Evolutionary conservation across 257 asterid species (phyloP).

Genomic region (Solanum dulcamara): DNA sequence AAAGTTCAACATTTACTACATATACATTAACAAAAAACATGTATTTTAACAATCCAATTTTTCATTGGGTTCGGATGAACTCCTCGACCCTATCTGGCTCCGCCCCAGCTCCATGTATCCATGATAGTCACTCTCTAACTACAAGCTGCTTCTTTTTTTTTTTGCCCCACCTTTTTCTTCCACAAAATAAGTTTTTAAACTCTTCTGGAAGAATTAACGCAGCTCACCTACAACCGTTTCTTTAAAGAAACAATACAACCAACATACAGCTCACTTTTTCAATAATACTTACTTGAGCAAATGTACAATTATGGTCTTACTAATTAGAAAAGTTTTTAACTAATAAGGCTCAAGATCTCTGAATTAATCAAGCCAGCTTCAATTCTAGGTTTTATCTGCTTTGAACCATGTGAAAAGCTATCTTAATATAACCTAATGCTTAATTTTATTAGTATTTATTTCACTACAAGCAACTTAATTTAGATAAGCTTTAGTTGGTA

Average conservation of each 20-base stretch:
- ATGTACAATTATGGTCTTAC: not conserved
- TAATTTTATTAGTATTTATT: not conserved
- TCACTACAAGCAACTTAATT: not conserved
- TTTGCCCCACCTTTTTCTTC: not conserved
- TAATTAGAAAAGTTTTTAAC: not conserved
- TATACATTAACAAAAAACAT: too few species aligned
- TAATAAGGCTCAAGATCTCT: not conserved
- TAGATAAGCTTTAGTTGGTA: not conserved
- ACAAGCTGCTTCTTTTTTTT: not conserved
- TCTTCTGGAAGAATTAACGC: not conserved
- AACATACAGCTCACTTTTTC: not conserved
- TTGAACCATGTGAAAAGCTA: not conserved
- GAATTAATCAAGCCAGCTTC: not conserved
- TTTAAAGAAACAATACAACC: not conserved
- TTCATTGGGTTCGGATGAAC: too few species aligned
- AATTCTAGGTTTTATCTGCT: not conserved
- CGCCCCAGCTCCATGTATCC: too few species aligned
- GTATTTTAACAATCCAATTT: too few species aligned
- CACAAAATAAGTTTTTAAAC: not conserved
- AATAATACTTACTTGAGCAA: not conserved
- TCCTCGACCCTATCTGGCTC: too few species aligned
- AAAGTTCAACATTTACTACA: too few species aligned
- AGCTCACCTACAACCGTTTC: not conserved
- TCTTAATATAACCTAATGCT: not conserved
- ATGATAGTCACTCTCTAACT: constrained; percentile 4